These are phyloP conservation scores for Capronia americana DNA, from an alignment of 2,329 filamentous ascomycete genomes.

Conservation along the genomic window DNA sequence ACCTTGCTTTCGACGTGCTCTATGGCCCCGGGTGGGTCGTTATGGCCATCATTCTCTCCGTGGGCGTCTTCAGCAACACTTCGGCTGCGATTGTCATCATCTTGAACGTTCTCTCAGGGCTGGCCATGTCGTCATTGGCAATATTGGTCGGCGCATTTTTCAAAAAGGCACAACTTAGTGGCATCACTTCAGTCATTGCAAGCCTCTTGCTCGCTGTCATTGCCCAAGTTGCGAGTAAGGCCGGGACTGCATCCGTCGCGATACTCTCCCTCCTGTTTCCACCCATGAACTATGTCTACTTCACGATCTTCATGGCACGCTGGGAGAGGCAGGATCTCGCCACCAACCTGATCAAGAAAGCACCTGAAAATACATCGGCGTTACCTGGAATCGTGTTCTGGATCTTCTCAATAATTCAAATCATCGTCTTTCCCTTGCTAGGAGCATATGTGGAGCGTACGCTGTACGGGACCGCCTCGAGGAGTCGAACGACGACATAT, in stretches of 20 bases:
- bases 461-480: slow-evolving; percentile 76
- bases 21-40: slow-evolving; percentile 85
- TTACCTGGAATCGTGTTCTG: slow-evolving; percentile 78
- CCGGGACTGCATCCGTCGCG: slow-evolving; percentile 68
- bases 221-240: slow-evolving; percentile 73
- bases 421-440: slow-evolving; percentile 75
- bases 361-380: slow-evolving; percentile 70
- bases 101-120: slow-evolving; percentile 76
- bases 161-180: slow-evolving; percentile 83
- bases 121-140: slow-evolving; percentile 79
- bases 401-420: slow-evolving; percentile 78
- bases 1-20: slow-evolving; percentile 78
- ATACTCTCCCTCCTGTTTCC: slow-evolving; percentile 79
- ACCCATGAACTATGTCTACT: slow-evolving; percentile 87
- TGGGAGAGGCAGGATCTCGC: slow-evolving; percentile 70
- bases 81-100: slow-evolving; percentile 71
- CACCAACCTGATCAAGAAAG: slow-evolving; percentile 66
- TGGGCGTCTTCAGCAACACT: slow-evolving; percentile 70
- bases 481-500: slow-evolving; percentile 57
- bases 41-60: slow-evolving; percentile 68
- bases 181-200: slow-evolving; percentile 76
- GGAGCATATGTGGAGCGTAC: slow-evolving; percentile 75
- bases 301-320: slow-evolving; percentile 75
- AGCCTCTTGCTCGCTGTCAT: slow-evolving; percentile 80
- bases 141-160: slow-evolving; percentile 84